Percentiles rank a stretch among this genome's conserved stretches.
phyloP scores from a whole-genome alignment of 2,329 filamentous ascomycete species.

The Dactylellina haptotyla region DNA sequence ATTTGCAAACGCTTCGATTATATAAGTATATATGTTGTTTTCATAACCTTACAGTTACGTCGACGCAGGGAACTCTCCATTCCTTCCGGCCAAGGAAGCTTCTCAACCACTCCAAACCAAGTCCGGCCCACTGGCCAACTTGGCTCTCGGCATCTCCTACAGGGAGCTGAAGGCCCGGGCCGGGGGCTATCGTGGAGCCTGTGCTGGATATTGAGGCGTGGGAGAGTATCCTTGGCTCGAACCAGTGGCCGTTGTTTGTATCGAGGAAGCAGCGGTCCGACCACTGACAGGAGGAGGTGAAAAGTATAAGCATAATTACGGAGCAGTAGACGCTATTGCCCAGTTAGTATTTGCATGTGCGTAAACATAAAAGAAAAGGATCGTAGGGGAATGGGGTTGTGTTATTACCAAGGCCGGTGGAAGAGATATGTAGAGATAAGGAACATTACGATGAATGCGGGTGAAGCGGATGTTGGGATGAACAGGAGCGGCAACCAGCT shows the following conservation, averaged over 20 bases:
- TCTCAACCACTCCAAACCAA: constrained; percentile 86
- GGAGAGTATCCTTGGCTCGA: constrained; percentile 75
- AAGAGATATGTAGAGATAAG: constrained; percentile 94
- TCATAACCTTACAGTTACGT: constrained; percentile 81
- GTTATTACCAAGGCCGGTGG: constrained; percentile 78
- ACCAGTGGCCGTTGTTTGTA: constrained; percentile 86
- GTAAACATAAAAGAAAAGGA: background rate
- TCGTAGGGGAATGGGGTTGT: background rate
- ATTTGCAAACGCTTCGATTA: too few relatives aligned
- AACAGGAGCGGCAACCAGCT: constrained; percentile 90
- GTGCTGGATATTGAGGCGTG: constrained; percentile 59
- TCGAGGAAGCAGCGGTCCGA: constrained; percentile 92
- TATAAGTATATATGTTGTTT: background rate
- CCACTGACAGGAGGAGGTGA: constrained; percentile 90
- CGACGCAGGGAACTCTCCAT: constrained; percentile 90
- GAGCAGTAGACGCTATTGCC: constrained; percentile 83
- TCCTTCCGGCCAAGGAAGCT: constrained; percentile 83
- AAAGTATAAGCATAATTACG: constrained; percentile 91
- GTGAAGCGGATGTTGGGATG: constrained; percentile 85
- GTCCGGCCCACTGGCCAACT: constrained; percentile 73
- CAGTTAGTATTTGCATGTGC: background rate
- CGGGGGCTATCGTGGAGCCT: constrained; percentile 42
- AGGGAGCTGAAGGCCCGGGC: constrained; percentile 60
- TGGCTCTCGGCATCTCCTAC: constrained; percentile 64
- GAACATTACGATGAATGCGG: constrained; percentile 86